Base-by-base conservation (phyloP, 768 basidiomycete genomes). In the Trametes punicea region DNA sequence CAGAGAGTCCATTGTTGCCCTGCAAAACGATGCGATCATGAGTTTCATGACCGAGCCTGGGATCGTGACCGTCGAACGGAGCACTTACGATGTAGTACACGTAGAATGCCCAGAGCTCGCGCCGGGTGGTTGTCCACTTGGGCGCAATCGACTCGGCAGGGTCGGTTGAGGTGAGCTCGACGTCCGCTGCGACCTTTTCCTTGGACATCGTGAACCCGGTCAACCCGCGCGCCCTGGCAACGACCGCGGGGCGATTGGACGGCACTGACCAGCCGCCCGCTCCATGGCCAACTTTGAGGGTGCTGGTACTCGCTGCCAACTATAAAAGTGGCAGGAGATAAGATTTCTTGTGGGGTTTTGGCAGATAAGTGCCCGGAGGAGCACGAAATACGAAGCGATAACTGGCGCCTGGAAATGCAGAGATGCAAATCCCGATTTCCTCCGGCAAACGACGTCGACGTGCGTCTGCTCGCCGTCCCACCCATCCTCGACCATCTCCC, bases 1-100 rank as follows among this genome's bases (percentile, higher is more conserved):
- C 85, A 1, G 83, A 79, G 26, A 87, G 70, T 7, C 86, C 86
- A 47, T 81, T 87, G 56, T 87, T 88, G 29, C 85, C 86, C 75
- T 77, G 27, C 16, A 38, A 29, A 51, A 13, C 10, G 27, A 20
- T 4, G 27, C 56, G 49, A 51, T 46, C 41, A 41, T 29, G 4
- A 10, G 40, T 11, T n/a, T 39, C 18, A 29, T 20, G 34, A 30
- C 16, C 8, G 21, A 20, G 13, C 18, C 6, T 20, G 46, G 15
- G 18, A 15, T 11, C 27, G 5, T 13, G 40, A 15, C 42, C 25
- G 11, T 7, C 20, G 36, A n/a, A n/a, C 2, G 2, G 29, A 25
- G 26, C 9, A 56, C 67, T 46, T 41, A 68, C 67, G 20, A 68
- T 67, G 47, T 68, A 68, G 34, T 68, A 68, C 26, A 68, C 59